Conservation (phyloP, 345 rosid genomes). For the Hibiscus mutabilis region DNA sequence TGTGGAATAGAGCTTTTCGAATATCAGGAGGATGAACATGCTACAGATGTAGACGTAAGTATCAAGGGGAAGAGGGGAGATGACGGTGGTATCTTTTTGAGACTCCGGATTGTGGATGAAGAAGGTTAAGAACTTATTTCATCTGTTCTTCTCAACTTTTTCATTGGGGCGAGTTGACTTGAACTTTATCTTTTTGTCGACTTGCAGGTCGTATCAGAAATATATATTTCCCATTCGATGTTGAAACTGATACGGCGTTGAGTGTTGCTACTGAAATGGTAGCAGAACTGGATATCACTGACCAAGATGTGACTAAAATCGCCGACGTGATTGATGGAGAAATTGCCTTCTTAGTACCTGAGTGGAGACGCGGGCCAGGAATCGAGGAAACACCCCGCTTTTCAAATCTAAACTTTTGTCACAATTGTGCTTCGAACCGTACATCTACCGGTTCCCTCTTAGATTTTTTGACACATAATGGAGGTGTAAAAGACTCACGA, state of each 20-base stretch:
- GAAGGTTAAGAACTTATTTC: conserved; percentile 47
- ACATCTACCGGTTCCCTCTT: conserved; percentile 15
- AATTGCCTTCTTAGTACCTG: conserved; percentile 58
- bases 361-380: conserved; percentile 38
- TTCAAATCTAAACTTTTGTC: conserved; percentile 17
- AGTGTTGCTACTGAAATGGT: conserved; percentile 89
- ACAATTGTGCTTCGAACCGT: conserved; percentile 32
- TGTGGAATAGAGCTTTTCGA: conserved; percentile 53
- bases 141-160: not conserved
- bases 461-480: conserved; percentile 22
- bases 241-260: conserved; percentile 59
- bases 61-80: conserved; percentile 70
- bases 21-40: conserved; percentile 49
- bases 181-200: not conserved
- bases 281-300: conserved; percentile 63
- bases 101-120: conserved; percentile 71
- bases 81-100: conserved; percentile 68
- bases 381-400: conserved; percentile 19
- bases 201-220: conserved; percentile 61
- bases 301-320: conserved; percentile 72
- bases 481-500: conserved; percentile 31
- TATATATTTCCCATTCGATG: conserved; percentile 84
- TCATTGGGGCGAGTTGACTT: not conserved
- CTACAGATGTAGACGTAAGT: conserved; percentile 44
- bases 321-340: conserved; percentile 85